A percentile compares a stretch with the other conserved stretches of the same genome.
Evolutionary conservation across 257 asterid species (phyloP).

Genomic region (Solanum infundibuliforme): DNA sequence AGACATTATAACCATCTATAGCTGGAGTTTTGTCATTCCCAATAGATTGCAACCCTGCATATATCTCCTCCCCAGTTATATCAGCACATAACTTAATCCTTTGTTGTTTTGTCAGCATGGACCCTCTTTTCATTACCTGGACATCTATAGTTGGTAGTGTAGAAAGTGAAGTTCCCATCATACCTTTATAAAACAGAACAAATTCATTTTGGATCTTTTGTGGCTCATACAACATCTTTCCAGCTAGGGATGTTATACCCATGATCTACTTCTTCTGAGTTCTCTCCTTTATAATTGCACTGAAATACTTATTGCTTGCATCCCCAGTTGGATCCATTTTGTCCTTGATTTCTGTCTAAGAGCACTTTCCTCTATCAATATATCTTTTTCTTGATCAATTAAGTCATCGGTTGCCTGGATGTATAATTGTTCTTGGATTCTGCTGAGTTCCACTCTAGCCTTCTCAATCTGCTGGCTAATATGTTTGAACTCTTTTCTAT

Average conservation of each 20-base stretch:
- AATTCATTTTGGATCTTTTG: too few relatives aligned
- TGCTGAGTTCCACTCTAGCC: not conserved
- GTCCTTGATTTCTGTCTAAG: not conserved
- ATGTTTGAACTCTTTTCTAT: too few relatives aligned
- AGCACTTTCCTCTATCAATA: not conserved
- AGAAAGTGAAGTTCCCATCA: not conserved
- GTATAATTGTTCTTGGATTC: too few relatives aligned
- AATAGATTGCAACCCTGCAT: not conserved
- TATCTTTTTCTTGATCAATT: too few relatives aligned
- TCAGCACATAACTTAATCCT: not conserved
- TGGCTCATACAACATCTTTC: not conserved
- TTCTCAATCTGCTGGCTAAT: not conserved
- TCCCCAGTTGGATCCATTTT: not conserved
- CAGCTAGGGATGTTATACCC: too few relatives aligned
- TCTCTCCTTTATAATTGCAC: not conserved
- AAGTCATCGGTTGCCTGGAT: too few relatives aligned
- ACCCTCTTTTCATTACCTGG: too few relatives aligned
- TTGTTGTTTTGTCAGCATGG: not conserved
- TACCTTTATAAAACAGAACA: not conserved
- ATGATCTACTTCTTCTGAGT: fast-evolving
- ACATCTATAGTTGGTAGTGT: not conserved
- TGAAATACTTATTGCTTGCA: not conserved
- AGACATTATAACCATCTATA: not conserved
- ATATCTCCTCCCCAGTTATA: too few relatives aligned
- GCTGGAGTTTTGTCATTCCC: not conserved